Base-by-base conservation (phyloP, 495 filamentous ascomycete genomes). In the Darksidea phi region DNA sequence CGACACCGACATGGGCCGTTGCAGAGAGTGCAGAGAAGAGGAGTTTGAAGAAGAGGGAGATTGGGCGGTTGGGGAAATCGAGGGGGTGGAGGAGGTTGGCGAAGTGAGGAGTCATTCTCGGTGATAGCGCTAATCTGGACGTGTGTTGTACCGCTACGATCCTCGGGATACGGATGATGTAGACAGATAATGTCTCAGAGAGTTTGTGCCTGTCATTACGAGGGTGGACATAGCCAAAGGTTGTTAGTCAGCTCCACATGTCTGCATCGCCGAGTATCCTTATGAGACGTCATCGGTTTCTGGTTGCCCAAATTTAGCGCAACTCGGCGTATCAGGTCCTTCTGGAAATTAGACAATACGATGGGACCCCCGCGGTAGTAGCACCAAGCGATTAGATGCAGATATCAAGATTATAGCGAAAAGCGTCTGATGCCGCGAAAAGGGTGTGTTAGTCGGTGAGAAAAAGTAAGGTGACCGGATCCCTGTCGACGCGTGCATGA, bases 1-100 rank as follows among this genome's bases (percentile, higher is more conserved):
- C 49, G 26, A 46, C 26, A 50, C 59, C 64, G 28, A 67, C 64
- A 28, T 59, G 56, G 56, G n/a, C 42, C n/a, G 38, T 32, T 17
- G 46, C 20, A 20, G 54, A 26, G 56, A 37, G n/a, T 7, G 17
- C 36, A 48, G 36, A 23, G 50, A 37, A 48, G 46, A 37, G 21
- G 24, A 28, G 46, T 6, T 28, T 12, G 13, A 41, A 21, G 46
- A 67, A 55, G 58, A 62, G 48, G 59, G 25, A 20, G 34, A 37
- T 23, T 6, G 48, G 57, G 57, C 48, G 26, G 55, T 7, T 51
- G 17, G 38, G 64, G 41, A 41, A 32, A 53, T 46, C 61, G 53
- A 46, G 47, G 46, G 51, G 6, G 51, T 28, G 8, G 20, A 47
- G 26, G 59, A 24, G 41, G 1, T 48, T 48, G 36, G 52, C 46